Evolutionary conservation across 2,329 filamentous ascomycete species (phyloP), one percentile per base, ranked within the genome.

Genomic region (Emericellopsis cladophorae): DNA sequence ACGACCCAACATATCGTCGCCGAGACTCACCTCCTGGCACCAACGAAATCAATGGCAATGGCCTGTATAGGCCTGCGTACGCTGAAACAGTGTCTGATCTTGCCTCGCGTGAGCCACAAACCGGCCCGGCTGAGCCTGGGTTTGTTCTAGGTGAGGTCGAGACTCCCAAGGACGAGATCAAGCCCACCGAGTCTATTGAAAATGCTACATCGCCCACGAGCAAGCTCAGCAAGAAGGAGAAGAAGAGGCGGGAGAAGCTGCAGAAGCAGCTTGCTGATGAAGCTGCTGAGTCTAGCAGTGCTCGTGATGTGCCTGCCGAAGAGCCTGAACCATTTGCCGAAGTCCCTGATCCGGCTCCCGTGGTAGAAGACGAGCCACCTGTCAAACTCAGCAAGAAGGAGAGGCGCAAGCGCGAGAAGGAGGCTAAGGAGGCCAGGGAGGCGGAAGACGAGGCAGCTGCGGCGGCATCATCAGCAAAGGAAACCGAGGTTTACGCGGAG

Each of bases 21-120:
- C 76, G 81, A 23, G 71, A 76, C 40, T 81, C 79, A 1, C 76
- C 79, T 7, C 76, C 78, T 4, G 72, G 72, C 5, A 72, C 76
- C 4, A 70, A 75, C 47, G 70, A 73, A 39, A 50, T 57, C 5
- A 54, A 52, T 18, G 57, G 57, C 3, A 57, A 59, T 42, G 46
- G 49, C n/a, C 51, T 62, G 43, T 77, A 78, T 48, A 60, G 62
- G 41, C 60, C 60, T 14, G 67, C 76, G 6, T 70, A 64, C 42
- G 62, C 64, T 1, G 69, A 74, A 48, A 68, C 65, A 4, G 62
- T 66, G 8, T 56, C 61, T 4, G 67, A 72, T 41, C 50, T 68
- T 15, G 58, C 58, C 12, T 36, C 54, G 15, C 44, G 65, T 34
- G 62, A 65, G 14, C 54, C 53, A 12, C 57, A 65, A 26, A 52